These are phyloP conservation scores for Microascus cirrosus DNA, from an alignment of 2,329 filamentous ascomycete genomes.

Conservation along the genomic window DNA sequence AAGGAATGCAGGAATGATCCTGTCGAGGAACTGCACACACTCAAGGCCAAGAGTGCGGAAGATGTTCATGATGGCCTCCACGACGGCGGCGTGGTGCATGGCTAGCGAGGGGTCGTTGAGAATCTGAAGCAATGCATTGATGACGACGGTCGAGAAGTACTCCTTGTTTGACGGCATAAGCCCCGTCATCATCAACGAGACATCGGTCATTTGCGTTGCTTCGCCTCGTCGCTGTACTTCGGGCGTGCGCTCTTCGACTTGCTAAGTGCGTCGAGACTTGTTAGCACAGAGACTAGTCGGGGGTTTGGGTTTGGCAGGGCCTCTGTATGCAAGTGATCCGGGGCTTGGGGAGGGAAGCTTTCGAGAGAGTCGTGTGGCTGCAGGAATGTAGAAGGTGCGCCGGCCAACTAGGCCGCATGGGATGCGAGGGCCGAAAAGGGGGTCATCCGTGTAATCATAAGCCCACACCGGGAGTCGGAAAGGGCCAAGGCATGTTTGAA, in stretches of 20 bases:
- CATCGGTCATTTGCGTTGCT: slow-evolving; percentile 67
- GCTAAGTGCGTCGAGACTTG: slow-evolving; percentile 23
- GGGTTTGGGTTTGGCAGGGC: not conserved
- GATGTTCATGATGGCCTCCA: slow-evolving; percentile 97
- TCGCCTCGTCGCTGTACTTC: slow-evolving; percentile 62
- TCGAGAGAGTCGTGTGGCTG: no score
- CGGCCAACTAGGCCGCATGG: not conserved
- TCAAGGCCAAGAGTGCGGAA: slow-evolving; percentile 94
- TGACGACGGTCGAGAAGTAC: slow-evolving; percentile 96
- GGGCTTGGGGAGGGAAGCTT: not conserved
- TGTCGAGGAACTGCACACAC: slow-evolving; percentile 86
- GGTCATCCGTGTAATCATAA: not conserved
- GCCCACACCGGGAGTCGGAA: not conserved
- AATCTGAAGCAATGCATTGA: slow-evolving; percentile 87
- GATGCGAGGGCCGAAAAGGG: not conserved
- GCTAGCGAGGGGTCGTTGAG: slow-evolving; percentile 81
- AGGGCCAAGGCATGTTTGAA: slow-evolving; percentile 1
- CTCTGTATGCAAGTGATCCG: not conserved
- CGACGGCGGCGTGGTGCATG: slow-evolving; percentile 85
- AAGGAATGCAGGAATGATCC: slow-evolving; percentile 91
- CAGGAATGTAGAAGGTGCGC: no score
- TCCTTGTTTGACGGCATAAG: slow-evolving; percentile 94
- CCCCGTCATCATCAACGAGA: slow-evolving; percentile 95
- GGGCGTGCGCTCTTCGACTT: slow-evolving; percentile 80
- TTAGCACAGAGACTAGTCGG: not conserved